Evolutionary conservation across 495 filamentous ascomycete genomes (phyloP), one percentile per base, ranked within the genome.

Genomic region (Tetracladium setigerum): DNA sequence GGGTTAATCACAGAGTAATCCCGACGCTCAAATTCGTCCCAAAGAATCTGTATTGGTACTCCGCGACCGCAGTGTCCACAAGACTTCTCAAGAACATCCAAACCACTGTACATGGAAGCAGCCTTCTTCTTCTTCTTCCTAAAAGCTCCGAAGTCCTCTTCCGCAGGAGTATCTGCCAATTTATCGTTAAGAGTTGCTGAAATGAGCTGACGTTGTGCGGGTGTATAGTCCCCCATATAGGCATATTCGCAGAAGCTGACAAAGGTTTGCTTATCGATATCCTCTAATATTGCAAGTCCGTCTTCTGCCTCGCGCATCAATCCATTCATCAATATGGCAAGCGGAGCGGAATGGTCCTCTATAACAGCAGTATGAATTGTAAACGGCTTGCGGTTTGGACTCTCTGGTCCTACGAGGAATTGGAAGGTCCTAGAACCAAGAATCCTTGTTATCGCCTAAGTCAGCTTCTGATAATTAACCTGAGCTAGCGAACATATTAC

Each of bases 341-440:
- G 46, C 4, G 71, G 71, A 18, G 59, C 57, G 30, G 71, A 74
- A 46, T 74, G 66, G 66, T 72, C 64, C 30, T 64, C 61, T 17
- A 70, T 67, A 30, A 76, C 57, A 14, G 61, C 68, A 31, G 68
- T 64, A 55, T 76, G 71, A 47, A 74, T 65, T n/a, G 64, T 68
- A 49, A 69, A 54, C 47, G 69, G 68, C 22, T 67, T 66, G 45
- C 68, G 63, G 17, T 57, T 55, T n/a, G n/a, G n/a, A n/a, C n/a
- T n/a, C n/a, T n/a, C n/a, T 15, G 65, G 68, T 12, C 71, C 71
- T 52, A 76, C 67, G n/a, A 73, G 59, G 50, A 74, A 76, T 51
- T 68, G 71, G 41, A 74, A 76, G 17, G 65, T 64, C 17, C 61
- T 61, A 27, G 68, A 70, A 38, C 62, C 61, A 27, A 70, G 60